Conservation (phyloP, 2,329 filamentous ascomycete species). For the Fusarium sambucinum region DNA sequence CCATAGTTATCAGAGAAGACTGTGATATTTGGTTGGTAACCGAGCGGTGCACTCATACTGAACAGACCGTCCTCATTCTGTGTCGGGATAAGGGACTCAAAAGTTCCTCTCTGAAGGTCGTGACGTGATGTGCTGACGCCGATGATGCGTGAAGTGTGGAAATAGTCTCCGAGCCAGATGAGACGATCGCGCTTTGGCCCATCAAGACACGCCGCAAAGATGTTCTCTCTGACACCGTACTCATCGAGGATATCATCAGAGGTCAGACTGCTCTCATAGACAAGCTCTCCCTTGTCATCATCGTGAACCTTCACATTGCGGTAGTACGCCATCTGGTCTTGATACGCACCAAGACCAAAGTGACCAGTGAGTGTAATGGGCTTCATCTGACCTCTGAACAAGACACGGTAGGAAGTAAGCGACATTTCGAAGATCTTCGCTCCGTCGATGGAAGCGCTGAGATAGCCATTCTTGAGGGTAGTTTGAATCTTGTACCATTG, state of each 20-base stretch:
- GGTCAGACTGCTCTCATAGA: slow-evolving; percentile 4
- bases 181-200: slow-evolving; percentile 20
- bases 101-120: slow-evolving; percentile 13
- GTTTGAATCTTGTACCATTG: slow-evolving; percentile 10
- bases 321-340: slow-evolving; percentile 17
- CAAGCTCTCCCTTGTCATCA: not conserved
- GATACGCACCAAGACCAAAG: slow-evolving; percentile 14
- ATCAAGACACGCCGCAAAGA: slow-evolving; percentile 12
- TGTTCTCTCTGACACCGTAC: slow-evolving; percentile 6
- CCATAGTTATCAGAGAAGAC: slow-evolving; percentile 3
- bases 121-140: slow-evolving; percentile 16
- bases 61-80: slow-evolving; percentile 14
- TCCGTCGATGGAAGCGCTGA: not conserved
- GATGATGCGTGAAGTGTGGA: slow-evolving; percentile 19
- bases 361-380: slow-evolving; percentile 1
- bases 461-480: not conserved
- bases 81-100: slow-evolving; percentile 12
- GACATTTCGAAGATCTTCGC: not conserved
- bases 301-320: slow-evolving; percentile 3
- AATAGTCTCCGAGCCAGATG: slow-evolving; percentile 18
- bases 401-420: not conserved
- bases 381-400: slow-evolving; percentile 4
- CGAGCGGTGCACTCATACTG: slow-evolving; percentile 9
- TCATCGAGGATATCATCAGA: not conserved
- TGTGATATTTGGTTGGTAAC: slow-evolving; percentile 9